phyloP scores from a whole-genome alignment of 1,139 yeast species.

The Schwanniomyces etchellsii region DNA sequence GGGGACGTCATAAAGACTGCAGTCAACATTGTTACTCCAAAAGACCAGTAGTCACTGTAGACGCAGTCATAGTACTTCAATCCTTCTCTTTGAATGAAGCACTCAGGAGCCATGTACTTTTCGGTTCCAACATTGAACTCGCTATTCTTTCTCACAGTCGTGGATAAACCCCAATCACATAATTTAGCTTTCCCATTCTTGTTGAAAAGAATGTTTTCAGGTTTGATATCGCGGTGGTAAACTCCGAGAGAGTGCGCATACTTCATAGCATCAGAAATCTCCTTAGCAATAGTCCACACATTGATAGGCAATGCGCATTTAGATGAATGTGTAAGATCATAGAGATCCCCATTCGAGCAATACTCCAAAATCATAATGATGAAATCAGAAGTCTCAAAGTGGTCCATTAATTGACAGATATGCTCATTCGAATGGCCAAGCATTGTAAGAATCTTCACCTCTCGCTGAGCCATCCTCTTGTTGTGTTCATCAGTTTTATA shows the following conservation, averaged over 20 bases:
- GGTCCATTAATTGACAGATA: constrained; percentile 40
- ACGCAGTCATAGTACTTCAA: constrained; percentile 25
- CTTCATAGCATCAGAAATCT: constrained; percentile 33
- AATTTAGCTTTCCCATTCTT: constrained; percentile 37
- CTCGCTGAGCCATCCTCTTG: constrained; percentile 37
- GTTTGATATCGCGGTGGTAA: constrained; percentile 51
- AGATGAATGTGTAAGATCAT: constrained; percentile 34
- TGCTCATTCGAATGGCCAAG: constrained; percentile 30
- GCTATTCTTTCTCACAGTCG: constrained; percentile 25
- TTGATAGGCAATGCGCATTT: constrained; percentile 15
- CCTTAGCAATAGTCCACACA: constrained; percentile 27
- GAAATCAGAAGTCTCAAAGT: constrained; percentile 34
- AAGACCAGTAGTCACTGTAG: constrained; percentile 38
- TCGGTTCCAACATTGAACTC: constrained; percentile 54
- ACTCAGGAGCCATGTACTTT: constrained; percentile 56
- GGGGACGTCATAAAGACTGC: constrained; percentile 46
- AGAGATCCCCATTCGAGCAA: constrained; percentile 46
- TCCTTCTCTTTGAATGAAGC: constrained; percentile 16
- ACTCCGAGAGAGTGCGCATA: constrained; percentile 40
- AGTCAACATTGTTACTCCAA: constrained; percentile 39
- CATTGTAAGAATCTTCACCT: constrained; percentile 34
- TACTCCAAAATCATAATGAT: constrained; percentile 45
- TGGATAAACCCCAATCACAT: constrained; percentile 56
- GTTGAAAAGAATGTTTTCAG: constrained; percentile 45
- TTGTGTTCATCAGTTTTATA: constrained; percentile 17